Conservation (phyloP, 768 basidiomycete genomes). For the Macrocybe gigantea region DNA sequence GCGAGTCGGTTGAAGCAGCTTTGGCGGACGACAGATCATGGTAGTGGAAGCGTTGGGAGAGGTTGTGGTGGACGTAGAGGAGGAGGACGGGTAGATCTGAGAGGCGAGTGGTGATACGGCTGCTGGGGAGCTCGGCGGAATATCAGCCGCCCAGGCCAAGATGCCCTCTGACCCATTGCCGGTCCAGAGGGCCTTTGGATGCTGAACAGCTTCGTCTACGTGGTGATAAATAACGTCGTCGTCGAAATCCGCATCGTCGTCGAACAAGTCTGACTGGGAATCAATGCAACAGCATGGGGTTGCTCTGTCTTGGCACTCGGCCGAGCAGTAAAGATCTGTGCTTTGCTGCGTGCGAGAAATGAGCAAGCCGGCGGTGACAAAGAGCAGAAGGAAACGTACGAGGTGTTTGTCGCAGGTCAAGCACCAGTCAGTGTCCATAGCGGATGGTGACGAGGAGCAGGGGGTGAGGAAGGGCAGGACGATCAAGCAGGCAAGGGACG, state of each 20-base stretch:
- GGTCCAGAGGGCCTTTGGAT: conserved; percentile 21
- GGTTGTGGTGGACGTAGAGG: conserved; percentile 9
- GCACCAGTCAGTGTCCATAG: conserved; percentile 71
- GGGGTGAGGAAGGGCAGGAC: conserved; percentile 12
- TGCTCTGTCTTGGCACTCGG: conserved; percentile 28
- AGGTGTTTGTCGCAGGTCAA: conserved; percentile 56
- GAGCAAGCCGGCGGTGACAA: conserved; percentile 13
- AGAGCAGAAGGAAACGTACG: conserved; percentile 30
- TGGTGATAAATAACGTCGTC: conserved; percentile 20
- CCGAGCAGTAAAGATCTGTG: conserved; percentile 47
- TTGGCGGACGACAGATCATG: conserved; percentile 23
- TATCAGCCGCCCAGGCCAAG: conserved; percentile 37
- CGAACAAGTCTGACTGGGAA: background rate
- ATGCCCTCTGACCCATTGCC: conserved; percentile 40
- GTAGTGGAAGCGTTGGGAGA: background rate
- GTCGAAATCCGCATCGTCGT: conserved; percentile 12
- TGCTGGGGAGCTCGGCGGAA: conserved; percentile 27
- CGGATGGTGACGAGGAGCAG: background rate
- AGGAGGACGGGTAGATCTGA: conserved; percentile 11
- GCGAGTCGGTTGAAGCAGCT: conserved; percentile 31
- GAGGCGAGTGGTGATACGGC: conserved; percentile 11
- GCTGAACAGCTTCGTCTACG: conserved; percentile 8
- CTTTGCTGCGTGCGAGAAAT: conserved; percentile 20
- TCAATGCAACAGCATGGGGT: conserved; percentile 16
- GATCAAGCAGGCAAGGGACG: conserved; percentile 4